Base-by-base conservation (phyloP, 495 filamentous ascomycete genomes). In the Aspergillus bridgeri region DNA sequence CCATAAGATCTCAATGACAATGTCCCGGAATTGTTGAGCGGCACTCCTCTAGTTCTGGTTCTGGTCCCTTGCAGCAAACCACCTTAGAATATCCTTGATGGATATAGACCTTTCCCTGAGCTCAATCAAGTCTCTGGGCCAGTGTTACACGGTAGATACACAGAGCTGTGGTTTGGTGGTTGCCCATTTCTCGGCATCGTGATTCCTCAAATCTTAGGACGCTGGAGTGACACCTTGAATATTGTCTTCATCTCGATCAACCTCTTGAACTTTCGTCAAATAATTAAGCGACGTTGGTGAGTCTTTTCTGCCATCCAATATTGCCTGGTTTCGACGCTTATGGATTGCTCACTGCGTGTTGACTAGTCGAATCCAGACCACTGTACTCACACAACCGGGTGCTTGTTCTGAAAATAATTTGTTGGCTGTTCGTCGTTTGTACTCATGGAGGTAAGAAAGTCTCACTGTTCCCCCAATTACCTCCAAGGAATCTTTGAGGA, bases 371-470 rank as follows among this genome's bases (percentile, higher is more conserved):
- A 11, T 15, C 33, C 1, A 11, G 3, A 38, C 33, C 13, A 15
- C 33, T 38, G 9, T 11, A 15, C 9, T 38, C 33, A 38, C 33
- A 38, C 33, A 38, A 13, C 33, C 33, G 33, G 9, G 33, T 11
- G 33, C 17, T 15, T 11, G 33, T 38, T 38, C 17, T n/a, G n/a
- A n/a, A 13, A 15, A 38, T 15, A 15, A 38, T 38, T 11, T 2
- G 33, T 15, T 38, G 33, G 33, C 13, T 38, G 13, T 11, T 38
- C 33, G 33, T 9, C 17, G 33, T 38, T 38, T 38, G 44, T 20
- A 21, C 42, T 15, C 11, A 56, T 56, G 53, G 53, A 56, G 53
- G 53, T 56, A 56, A 56, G 52, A 47, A 27, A 48, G 29, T 11
- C 18, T 27, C 1, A 33, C 8, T 46, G 20, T 56, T 52, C 18